Percentiles rank a stretch among this genome's conserved stretches.
Conservation (phyloP, 2,329 filamentous ascomycete genomes). For the Teratosphaeria pseudoeucalypti region DNA sequence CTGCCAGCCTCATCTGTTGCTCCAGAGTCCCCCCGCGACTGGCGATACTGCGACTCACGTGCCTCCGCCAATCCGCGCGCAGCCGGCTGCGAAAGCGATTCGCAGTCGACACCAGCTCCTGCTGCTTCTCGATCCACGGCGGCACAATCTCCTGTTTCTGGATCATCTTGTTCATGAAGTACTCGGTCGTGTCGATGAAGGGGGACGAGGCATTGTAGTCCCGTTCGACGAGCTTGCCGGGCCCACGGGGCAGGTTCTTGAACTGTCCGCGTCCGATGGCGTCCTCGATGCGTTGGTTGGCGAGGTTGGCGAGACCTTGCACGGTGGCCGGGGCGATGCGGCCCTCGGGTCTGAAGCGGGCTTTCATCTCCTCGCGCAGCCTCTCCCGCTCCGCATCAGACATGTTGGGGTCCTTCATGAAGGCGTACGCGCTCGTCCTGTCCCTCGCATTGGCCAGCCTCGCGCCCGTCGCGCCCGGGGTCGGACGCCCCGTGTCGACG, state of each 20-base stretch:
- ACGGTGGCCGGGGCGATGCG: conserved; percentile 66
- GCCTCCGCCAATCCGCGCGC: conserved; percentile 72
- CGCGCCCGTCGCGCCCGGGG: conserved; percentile 31
- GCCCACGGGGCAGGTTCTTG: conserved; percentile 58
- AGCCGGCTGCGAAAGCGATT: conserved; percentile 63
- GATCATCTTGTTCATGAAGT: conserved; percentile 98
- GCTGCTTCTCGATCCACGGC: conserved; percentile 98
- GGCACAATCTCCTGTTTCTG: conserved; percentile 91
- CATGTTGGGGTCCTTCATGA: conserved; percentile 46
- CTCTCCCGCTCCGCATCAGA: conserved; percentile 63
- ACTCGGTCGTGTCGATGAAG: conserved; percentile 92
- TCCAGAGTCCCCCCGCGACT: conserved; percentile 65
- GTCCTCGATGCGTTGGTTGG: conserved; percentile 87
- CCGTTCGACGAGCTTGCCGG: conserved; percentile 65
- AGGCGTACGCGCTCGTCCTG: conserved; percentile 42
- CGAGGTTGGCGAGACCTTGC: conserved; percentile 67
- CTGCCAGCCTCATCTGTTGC: conserved; percentile 60
- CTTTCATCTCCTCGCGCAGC: conserved; percentile 62
- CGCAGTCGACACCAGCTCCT: conserved; percentile 65
- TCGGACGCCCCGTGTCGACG: conserved; percentile 36
- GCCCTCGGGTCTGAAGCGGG: conserved; percentile 65
- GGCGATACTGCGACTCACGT: conserved; percentile 69
- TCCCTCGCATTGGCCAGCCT: conserved; percentile 50
- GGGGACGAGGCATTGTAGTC: conserved; percentile 75
- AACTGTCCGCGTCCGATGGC: conserved; percentile 90